Conservation (phyloP, 495 filamentous ascomycete species). For the Elasticomyces elasticus region DNA sequence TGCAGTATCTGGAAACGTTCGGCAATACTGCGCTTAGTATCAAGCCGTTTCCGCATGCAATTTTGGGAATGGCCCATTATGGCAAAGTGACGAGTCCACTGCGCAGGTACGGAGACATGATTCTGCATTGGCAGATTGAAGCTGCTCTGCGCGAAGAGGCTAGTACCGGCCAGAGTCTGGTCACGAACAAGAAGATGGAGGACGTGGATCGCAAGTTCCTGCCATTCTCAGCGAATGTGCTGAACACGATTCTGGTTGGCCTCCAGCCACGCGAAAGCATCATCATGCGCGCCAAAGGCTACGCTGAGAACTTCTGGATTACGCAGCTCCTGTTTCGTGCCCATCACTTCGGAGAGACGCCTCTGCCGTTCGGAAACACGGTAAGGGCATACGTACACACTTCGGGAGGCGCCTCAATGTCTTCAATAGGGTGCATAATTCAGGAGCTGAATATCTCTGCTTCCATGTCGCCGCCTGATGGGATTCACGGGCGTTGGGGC, state of each 20-base stretch:
- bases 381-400: slow-evolving; percentile 44
- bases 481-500: neutral
- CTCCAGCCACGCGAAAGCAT: slow-evolving; percentile 42
- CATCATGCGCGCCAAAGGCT: slow-evolving; percentile 30
- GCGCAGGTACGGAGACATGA: slow-evolving; percentile 69
- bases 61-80: slow-evolving; percentile 61
- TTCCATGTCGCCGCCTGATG: neutral
- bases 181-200: slow-evolving; percentile 27
- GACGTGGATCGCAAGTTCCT: slow-evolving; percentile 37
- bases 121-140: slow-evolving; percentile 90
- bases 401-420: neutral
- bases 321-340: slow-evolving; percentile 63
- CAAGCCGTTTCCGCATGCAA: slow-evolving; percentile 43
- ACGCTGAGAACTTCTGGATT: slow-evolving; percentile 49
- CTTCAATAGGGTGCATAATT: neutral
- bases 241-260: slow-evolving; percentile 46
- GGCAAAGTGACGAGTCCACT: slow-evolving; percentile 77
- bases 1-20: slow-evolving; percentile 36
- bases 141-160: slow-evolving; percentile 64
- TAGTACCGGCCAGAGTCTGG: slow-evolving; percentile 42
- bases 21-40: slow-evolving; percentile 45
- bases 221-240: slow-evolving; percentile 49
- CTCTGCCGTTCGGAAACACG: slow-evolving; percentile 44
- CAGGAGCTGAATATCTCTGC: slow-evolving; percentile 11
- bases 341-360: slow-evolving; percentile 56